A percentile compares a stretch with the other conserved stretches of the same genome.
phyloP scores from a whole-genome alignment of 805 yeast genomes.

The Metschnikowia colocasiae region DNA sequence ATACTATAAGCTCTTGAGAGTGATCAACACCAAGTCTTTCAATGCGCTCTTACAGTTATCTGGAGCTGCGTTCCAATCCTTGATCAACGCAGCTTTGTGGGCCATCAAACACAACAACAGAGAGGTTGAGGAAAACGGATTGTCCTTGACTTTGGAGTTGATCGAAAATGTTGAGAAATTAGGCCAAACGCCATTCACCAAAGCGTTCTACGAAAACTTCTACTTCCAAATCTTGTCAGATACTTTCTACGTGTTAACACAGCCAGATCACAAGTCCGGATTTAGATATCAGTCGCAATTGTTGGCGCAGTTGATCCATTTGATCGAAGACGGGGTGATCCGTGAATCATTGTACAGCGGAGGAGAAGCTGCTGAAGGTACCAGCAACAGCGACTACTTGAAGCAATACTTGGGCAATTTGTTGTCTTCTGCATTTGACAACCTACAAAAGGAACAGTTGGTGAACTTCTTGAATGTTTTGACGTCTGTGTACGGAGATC shows the following conservation, averaged over 20 bases:
- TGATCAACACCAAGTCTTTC: conserved; percentile 81
- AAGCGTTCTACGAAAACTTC: conserved; percentile 83
- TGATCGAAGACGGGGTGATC: conserved; percentile 75
- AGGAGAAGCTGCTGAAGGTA: conserved; percentile 83
- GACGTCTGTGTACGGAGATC: conserved; percentile 68
- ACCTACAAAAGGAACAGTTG: conserved; percentile 79
- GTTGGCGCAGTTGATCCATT: conserved; percentile 74
- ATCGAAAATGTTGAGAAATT: conserved; percentile 78
- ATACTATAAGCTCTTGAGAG: conserved; percentile 84
- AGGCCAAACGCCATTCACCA: conserved; percentile 68
- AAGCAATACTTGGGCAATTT: conserved; percentile 78
- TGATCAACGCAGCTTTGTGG: conserved; percentile 94
- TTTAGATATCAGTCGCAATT: conserved; percentile 84
- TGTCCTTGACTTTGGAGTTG: conserved; percentile 77
- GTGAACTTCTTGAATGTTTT: conserved; percentile 76
- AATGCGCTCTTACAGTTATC: conserved; percentile 83
- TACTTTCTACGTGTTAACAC: conserved; percentile 89
- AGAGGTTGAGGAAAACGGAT: conserved; percentile 92
- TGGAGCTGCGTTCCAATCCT: conserved; percentile 85
- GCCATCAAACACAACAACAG: conserved; percentile 97
- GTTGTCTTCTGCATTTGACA: conserved; percentile 88
- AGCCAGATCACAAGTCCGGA: conserved; percentile 96
- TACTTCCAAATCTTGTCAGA: conserved; percentile 88
- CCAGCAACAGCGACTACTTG: conserved; percentile 73
- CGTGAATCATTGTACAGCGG: conserved; percentile 72